These are phyloP conservation scores for Camellia japonica DNA, from an alignment of 148 eudicot species.

Conservation along the genomic window DNA sequence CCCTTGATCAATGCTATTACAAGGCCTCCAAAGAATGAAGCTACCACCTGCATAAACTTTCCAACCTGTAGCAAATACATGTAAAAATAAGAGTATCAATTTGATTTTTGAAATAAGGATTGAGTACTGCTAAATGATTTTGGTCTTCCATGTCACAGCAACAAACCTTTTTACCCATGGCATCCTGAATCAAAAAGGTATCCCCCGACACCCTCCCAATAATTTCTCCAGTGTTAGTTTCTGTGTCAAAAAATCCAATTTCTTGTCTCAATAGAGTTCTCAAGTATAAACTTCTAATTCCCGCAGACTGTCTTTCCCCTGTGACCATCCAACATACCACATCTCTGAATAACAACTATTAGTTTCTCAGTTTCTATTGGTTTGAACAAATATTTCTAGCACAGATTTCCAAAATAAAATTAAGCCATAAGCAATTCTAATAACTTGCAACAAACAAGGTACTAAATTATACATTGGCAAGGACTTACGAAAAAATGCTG, in stretches of 20 bases:
- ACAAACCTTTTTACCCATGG: constrained; percentile 43
- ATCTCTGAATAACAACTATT: constrained; percentile 18
- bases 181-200: constrained; percentile 42
- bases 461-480: background rate
- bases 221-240: constrained; percentile 37
- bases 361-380: background rate
- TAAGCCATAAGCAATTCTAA: background rate
- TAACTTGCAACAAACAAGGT: no score
- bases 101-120: no score
- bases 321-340: constrained; percentile 46
- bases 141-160: no score
- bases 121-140: no score
- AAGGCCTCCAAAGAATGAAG: constrained; percentile 52
- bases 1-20: constrained; percentile 43
- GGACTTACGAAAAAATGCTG: constrained; percentile 21
- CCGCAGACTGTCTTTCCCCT: constrained; percentile 44
- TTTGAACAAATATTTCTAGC: background rate
- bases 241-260: constrained; percentile 39
- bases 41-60: constrained; percentile 34
- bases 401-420: no score
- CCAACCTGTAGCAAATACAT: constrained; percentile 34
- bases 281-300: constrained; percentile 38
- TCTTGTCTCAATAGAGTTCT: constrained; percentile 39
- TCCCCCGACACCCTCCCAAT: constrained; percentile 39
- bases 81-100: background rate